A percentile compares a stretch with the other conserved stretches of the same genome.
Evolutionary conservation across 2,329 filamentous ascomycete genomes (phyloP).

Genomic region (Aspergillus pseudoglaucus): DNA sequence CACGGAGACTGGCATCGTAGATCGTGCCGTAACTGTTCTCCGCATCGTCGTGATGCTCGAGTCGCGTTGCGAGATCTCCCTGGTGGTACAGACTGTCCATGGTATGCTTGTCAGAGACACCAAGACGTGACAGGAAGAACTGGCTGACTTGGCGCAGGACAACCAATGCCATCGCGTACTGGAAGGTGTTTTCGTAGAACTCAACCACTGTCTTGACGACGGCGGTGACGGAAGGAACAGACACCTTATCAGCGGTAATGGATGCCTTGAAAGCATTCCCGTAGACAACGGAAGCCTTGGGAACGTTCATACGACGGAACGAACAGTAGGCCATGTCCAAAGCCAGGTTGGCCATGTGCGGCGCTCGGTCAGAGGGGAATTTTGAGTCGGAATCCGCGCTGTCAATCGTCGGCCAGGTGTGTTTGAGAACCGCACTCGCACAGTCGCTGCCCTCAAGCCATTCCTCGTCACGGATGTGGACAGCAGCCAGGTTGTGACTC

Average conservation of each 20-base stretch:
- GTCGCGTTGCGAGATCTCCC: slow-evolving; percentile 41
- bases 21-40: slow-evolving; percentile 43
- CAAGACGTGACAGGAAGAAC: slow-evolving; percentile 25
- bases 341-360: slow-evolving; percentile 25
- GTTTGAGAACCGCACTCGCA: slow-evolving; percentile 24
- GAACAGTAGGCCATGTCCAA: slow-evolving; percentile 28
- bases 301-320: slow-evolving; percentile 27
- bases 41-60: slow-evolving; percentile 28
- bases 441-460: slow-evolving; percentile 24
- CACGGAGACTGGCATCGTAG: slow-evolving; percentile 29
- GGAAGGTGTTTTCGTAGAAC: slow-evolving; percentile 32
- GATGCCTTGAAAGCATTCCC: slow-evolving; percentile 29
- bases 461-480: slow-evolving; percentile 26
- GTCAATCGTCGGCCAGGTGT: slow-evolving; percentile 27
- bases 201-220: slow-evolving; percentile 31
- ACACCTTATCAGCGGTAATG: slow-evolving; percentile 24
- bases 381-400: slow-evolving; percentile 21
- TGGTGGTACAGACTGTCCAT: slow-evolving; percentile 45
- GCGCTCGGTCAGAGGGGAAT: slow-evolving; percentile 25
- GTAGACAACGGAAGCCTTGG: slow-evolving; percentile 23
- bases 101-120: slow-evolving; percentile 37
- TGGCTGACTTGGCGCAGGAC: slow-evolving; percentile 27
- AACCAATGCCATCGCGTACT: slow-evolving; percentile 26
- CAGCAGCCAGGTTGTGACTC: slow-evolving; percentile 25
- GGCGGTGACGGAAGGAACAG: slow-evolving; percentile 24